A percentile compares a stretch with the other conserved stretches of the same genome.
Conservation (phyloP, 306 rosid genomes). For the Corylus avellana region DNA sequence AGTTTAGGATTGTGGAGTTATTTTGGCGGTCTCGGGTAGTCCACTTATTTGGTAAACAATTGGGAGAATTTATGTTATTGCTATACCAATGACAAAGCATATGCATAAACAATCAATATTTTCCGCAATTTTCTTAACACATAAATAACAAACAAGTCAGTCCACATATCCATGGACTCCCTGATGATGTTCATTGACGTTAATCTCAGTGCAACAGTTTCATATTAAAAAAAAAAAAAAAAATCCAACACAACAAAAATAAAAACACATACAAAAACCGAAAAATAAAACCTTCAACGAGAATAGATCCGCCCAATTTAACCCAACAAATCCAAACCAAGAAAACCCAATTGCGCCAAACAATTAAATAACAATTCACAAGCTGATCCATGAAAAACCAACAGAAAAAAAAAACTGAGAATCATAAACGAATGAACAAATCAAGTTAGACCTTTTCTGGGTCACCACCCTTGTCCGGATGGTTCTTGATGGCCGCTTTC, state of each 20-base stretch:
- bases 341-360: not conserved
- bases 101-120: not conserved
- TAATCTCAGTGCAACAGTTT: not conserved
- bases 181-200: not conserved
- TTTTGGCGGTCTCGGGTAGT: too few species aligned
- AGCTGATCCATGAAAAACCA: not conserved
- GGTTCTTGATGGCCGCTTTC: conserved; percentile 61
- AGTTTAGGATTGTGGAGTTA: too few species aligned
- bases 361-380: not conserved
- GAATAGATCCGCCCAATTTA: not conserved
- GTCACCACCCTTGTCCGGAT: conserved; percentile 62
- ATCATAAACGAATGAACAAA: not conserved
- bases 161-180: not conserved
- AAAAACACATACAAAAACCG: not conserved
- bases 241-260: not conserved
- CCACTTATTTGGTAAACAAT: not conserved
- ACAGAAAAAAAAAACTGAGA: not conserved
- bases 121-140: not conserved
- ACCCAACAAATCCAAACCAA: not conserved
- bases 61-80: not conserved
- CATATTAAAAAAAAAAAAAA: too few species aligned
- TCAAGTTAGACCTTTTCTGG: conserved; percentile 42
- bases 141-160: not conserved
- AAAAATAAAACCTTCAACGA: not conserved
- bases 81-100: not conserved